Percentiles rank a stretch among this genome's conserved stretches.
Evolutionary conservation across 441 rosid genomes (phyloP).

Genomic region (Mallotus japonicus): DNA sequence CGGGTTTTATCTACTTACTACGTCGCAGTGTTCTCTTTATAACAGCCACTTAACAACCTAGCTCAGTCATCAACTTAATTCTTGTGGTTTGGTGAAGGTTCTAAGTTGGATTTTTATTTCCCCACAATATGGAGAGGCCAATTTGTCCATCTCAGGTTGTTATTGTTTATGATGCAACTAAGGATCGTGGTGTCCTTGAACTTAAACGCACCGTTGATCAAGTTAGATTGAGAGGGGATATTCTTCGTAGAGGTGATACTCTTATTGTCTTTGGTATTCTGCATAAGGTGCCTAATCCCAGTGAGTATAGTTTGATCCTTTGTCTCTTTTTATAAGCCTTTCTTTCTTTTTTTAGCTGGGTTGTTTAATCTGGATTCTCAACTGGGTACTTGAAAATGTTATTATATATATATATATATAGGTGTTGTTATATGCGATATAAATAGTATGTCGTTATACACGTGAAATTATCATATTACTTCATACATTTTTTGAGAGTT

Average conservation of each 20-base stretch:
- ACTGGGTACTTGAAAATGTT: neutral
- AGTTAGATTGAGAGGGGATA: conserved; percentile 40
- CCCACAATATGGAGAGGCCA: conserved; percentile 17
- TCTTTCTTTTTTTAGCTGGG: no score
- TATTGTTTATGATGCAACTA: conserved; percentile 54
- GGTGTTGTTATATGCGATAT: no score
- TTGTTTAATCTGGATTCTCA: neutral
- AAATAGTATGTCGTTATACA: no score
- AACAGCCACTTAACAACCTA: neutral
- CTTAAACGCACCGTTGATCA: conserved; percentile 32
- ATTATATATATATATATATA: no score
- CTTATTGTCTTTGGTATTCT: conserved; percentile 53
- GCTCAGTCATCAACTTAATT: no score
- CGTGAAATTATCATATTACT: no score
- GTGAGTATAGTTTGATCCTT: conserved; percentile 34
- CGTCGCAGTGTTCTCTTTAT: neutral
- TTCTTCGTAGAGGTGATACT: conserved; percentile 46
- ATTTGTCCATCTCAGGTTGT: conserved; percentile 36
- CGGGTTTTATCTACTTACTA: no score
- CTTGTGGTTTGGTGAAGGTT: no score
- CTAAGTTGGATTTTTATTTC: no score
- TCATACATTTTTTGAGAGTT: no score
- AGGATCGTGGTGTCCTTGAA: conserved; percentile 42
- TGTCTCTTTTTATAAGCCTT: neutral
- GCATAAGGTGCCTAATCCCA: conserved; percentile 46